Base-by-base conservation (phyloP, 2,329 filamentous ascomycete genomes). In the Neofusicoccum parvum region DNA sequence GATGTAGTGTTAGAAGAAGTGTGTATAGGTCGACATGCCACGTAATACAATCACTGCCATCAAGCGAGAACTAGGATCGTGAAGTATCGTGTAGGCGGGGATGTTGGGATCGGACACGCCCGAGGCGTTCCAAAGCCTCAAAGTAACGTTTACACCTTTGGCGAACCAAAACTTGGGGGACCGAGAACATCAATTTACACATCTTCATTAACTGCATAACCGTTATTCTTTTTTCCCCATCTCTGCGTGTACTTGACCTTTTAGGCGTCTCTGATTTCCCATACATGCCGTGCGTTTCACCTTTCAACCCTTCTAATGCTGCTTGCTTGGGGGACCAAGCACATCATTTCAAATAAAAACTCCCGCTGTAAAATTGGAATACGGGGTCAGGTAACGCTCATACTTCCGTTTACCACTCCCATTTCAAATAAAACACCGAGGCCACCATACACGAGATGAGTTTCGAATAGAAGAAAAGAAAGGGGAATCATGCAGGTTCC, bases 401-500 rank as follows among this genome's bases (percentile, higher is more conserved):
- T 32, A 45, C 53, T 58, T 5, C n/a, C 36, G 12, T 41, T 34
- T 27, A 15, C 53, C 34, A n/a, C 53, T 58, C 20, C 37, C 37
- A 32, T 17, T 17, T 32, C 4, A n/a, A 32, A 11, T 23, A 27
- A 32, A 62, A 51, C 32, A 50, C 39, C 12, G 23, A 58, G 50
- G n/a, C 20, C 36, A 51, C 59, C 39, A 58, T 37, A 17, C 46
- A 34, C 12, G 46, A 67, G 34, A 50, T 17, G n/a, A 39, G 14
- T 10, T 64, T n/a, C 64, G 27, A 32, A 49, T 20, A 41, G 14
- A 17, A 49, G 17, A 37, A 43, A 50, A 54, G 39, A 48, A 54
- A 49, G 20, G 59, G 66, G 48, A 27, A 23, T 17, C 36, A 65
- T 27, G 74, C 70, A 64, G 92, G 89, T 80, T 99, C 95, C 36